Base-by-base conservation (phyloP, 2,329 filamentous ascomycete species). In the Pseudofabraea citricarpa region DNA sequence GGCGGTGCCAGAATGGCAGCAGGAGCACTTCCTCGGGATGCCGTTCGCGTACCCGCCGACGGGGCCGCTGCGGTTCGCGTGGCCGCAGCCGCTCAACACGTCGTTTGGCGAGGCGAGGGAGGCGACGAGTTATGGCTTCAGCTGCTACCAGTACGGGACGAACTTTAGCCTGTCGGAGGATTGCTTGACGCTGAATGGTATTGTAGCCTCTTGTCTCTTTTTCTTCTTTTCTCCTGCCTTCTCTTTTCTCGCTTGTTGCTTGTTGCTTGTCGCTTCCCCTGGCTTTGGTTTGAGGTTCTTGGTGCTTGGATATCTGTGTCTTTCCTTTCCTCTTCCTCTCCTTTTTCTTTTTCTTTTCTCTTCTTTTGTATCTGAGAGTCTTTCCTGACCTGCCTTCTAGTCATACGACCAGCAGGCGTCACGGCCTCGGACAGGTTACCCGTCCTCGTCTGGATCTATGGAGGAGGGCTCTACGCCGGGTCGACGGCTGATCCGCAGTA, bases 401-500 rank as follows among this genome's bases (percentile, higher is more conserved):
- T 73, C n/a, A 58, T 72, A 18, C 63, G 69, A 1, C 67, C 70
- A 0, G 49, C 65, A 0, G 62, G 60, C 1, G 58, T 55, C 1
- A 56, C 53, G n/a, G 43, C 52, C 2, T 50, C 57, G 10, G 55
- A 61, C 7, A 59, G 54, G 0, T 55, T 71, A 2, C 69, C 70
- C 2, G 70, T 73, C 33, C 43, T 67, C 0, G 58, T 68, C 1
- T 85, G 80, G 79, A 77, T 85, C 20, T 77, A 81, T 50, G 69
- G 75, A 10, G 77, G 77, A 23, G 75, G 74, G 2, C 68, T 78
- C 5, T 70, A 65, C 40, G 63, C 67, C 23, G 79, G 79, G 1
- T 65, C 70, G 57, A 57, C 69, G 51, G 52, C 63, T 48, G 76
- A 81, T 47, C 65, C 72, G 5, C 72, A 79, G 42, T 85, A 85